phyloP scores from a whole-genome alignment of 2,329 filamentous ascomycete genomes.

The Ophiostoma himal-ulmi region DNA sequence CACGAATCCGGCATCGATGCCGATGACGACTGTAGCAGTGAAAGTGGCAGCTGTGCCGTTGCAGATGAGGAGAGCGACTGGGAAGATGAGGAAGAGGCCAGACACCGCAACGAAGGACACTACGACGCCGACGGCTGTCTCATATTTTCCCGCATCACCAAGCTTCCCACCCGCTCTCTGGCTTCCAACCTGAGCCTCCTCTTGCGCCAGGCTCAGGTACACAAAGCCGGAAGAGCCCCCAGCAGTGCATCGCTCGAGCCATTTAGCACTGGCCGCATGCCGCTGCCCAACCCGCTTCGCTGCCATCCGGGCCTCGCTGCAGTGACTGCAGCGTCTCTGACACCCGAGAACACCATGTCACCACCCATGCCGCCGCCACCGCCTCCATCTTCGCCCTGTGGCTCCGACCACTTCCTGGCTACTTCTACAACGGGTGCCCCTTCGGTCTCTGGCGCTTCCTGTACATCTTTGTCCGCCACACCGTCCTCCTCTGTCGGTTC shows the following conservation, averaged over 20 bases:
- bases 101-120: neutral
- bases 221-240: neutral
- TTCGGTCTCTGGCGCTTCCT: neutral
- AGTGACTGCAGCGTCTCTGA: conserved; percentile 1
- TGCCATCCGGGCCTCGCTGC: conserved; percentile 17
- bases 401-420: neutral
- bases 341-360: neutral
- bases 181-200: conserved; percentile 17
- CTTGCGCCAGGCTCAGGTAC: conserved; percentile 6
- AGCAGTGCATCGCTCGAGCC: neutral
- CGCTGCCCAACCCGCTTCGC: conserved; percentile 19
- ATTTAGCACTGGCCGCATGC: neutral
- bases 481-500: neutral
- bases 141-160: neutral
- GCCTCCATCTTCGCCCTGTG: conserved; percentile 16
- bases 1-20: neutral
- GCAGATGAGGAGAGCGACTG: conserved; percentile 11
- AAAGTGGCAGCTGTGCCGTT: conserved; percentile 1
- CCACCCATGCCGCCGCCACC: conserved; percentile 10
- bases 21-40: neutral
- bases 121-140: neutral
- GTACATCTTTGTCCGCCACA: neutral
- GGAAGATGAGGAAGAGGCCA: conserved; percentile 13
- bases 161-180: conserved; percentile 13
- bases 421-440: too few species aligned